Conservation (phyloP, 805 yeast genomes). For the Candida ortonii region DNA sequence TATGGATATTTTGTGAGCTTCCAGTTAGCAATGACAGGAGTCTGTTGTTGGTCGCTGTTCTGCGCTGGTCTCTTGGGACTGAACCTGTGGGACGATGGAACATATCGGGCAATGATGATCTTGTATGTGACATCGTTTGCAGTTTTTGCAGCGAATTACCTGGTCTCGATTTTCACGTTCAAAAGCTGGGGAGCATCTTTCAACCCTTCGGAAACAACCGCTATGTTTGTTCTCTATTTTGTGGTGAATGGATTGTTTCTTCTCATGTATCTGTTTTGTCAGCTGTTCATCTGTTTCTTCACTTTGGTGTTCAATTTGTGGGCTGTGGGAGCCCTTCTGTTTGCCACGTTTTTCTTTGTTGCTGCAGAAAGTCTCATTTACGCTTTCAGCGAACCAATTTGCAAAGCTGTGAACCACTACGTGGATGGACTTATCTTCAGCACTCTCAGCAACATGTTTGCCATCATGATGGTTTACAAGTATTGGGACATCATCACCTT, state of each 20-base stretch:
- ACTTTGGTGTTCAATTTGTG: conserved; percentile 69
- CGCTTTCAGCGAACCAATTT: conserved; percentile 62
- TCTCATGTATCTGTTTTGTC: conserved; percentile 61
- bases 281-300: conserved; percentile 61
- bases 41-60: conserved; percentile 66
- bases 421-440: conserved; percentile 89
- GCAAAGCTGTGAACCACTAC: conserved; percentile 75
- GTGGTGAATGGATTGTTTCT: conserved; percentile 68
- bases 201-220: conserved; percentile 54
- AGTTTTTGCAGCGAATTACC: conserved; percentile 64
- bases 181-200: conserved; percentile 56
- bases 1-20: conserved; percentile 81
- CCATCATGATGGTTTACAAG: conserved; percentile 93
- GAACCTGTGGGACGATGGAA: conserved; percentile 95
- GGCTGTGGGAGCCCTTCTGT: conserved; percentile 81
- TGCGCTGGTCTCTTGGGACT: conserved; percentile 78
- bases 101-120: conserved; percentile 56
- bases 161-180: conserved; percentile 71
- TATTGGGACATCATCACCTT: conserved; percentile 95
- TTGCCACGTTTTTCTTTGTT: conserved; percentile 71
- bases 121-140: conserved; percentile 49
- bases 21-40: conserved; percentile 72
- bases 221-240: conserved; percentile 67
- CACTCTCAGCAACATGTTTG: conserved; percentile 71
- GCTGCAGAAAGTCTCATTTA: conserved; percentile 79